phyloP scores from a whole-genome alignment of 2,329 filamentous ascomycete species.

The Phoma sp. region DNA sequence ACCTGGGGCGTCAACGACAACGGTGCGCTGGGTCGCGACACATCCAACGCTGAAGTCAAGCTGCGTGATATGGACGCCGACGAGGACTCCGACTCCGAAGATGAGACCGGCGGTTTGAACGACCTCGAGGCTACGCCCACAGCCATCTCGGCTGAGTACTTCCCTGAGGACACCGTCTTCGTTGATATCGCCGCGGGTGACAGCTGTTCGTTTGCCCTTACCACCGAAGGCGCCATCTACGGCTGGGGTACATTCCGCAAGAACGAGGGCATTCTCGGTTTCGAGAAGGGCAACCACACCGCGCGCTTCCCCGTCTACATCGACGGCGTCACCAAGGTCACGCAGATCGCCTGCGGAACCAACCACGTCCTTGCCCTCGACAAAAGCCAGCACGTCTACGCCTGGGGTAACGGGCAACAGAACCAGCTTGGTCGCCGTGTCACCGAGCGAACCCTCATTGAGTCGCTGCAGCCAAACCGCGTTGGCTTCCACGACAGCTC shows the following conservation, averaged over 20 bases:
- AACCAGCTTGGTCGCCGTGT: slow-evolving; percentile 71
- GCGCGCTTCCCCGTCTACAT: slow-evolving; percentile 60
- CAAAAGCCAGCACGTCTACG: slow-evolving; percentile 66
- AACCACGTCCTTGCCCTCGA: slow-evolving; percentile 76
- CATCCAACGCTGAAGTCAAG: slow-evolving; percentile 67
- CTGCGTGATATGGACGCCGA: slow-evolving; percentile 59
- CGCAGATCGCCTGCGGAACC: slow-evolving; percentile 67
- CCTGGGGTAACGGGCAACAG: slow-evolving; percentile 77
- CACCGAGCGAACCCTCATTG: slow-evolving; percentile 63
- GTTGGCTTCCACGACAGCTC: slow-evolving; percentile 58
- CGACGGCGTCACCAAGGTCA: slow-evolving; percentile 69
- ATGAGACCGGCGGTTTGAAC: slow-evolving; percentile 70
- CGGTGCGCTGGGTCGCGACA: slow-evolving; percentile 78
- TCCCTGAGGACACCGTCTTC: slow-evolving; percentile 67
- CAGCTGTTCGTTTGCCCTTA: slow-evolving; percentile 77
- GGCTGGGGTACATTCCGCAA: slow-evolving; percentile 84
- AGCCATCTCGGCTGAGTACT: slow-evolving; percentile 60
- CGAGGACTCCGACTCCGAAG: slow-evolving; percentile 51
- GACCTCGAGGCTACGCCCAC: slow-evolving; percentile 73
- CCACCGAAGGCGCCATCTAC: slow-evolving; percentile 75
- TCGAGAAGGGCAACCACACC: slow-evolving; percentile 55
- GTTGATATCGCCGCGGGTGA: slow-evolving; percentile 74
- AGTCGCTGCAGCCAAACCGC: slow-evolving; percentile 62
- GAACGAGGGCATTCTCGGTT: slow-evolving; percentile 71
- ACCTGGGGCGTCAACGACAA: slow-evolving; percentile 91